Conservation (phyloP, 192 early-diverging fungal genomes). For the Phlyctochytrium arcticum region DNA sequence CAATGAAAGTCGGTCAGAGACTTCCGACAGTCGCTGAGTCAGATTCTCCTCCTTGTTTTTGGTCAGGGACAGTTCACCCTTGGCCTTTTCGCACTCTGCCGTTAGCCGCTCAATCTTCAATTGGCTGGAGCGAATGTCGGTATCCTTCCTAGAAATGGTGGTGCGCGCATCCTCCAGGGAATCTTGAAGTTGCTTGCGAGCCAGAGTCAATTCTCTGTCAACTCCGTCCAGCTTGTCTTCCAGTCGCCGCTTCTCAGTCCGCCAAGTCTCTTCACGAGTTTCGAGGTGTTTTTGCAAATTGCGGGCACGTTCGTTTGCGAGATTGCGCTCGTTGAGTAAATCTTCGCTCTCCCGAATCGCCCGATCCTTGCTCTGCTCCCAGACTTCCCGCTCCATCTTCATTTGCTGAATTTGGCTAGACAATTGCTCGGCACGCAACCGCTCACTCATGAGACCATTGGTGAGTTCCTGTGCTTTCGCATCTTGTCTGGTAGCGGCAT, state of each 20-base stretch:
- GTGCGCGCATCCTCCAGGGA: conserved; percentile 19
- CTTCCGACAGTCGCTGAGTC: conserved; percentile 10
- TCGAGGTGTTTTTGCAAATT: conserved; percentile 52
- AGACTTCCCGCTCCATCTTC: conserved; percentile 53
- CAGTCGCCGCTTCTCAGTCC: conserved; percentile 33
- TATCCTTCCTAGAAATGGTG: conserved; percentile 18
- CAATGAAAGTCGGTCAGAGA: conserved; percentile 4
- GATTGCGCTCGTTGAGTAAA: conserved; percentile 47
- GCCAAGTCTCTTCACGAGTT: conserved; percentile 39
- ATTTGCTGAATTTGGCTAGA: conserved; percentile 46
- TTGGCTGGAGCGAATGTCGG: conserved; percentile 27
- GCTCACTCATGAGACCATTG: conserved; percentile 44
- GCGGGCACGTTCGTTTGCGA: conserved; percentile 46
- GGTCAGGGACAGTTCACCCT: conserved; percentile 20
- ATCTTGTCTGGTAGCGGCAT: conserved; percentile 54
- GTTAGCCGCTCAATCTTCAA: conserved; percentile 22
- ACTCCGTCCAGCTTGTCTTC: conserved; percentile 37
- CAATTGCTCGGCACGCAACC: conserved; percentile 44
- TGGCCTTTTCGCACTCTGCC: conserved; percentile 11
- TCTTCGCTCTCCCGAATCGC: conserved; percentile 47
- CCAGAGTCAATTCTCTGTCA: conserved; percentile 41
- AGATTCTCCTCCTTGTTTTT: conserved; percentile 20
- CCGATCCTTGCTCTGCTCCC: conserved; percentile 47
- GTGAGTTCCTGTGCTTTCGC: conserved; percentile 53
- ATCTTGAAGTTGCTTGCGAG: conserved; percentile 39